phyloP scores from a whole-genome alignment of 345 rosid genomes.

The Arabidopsis suecica region DNA sequence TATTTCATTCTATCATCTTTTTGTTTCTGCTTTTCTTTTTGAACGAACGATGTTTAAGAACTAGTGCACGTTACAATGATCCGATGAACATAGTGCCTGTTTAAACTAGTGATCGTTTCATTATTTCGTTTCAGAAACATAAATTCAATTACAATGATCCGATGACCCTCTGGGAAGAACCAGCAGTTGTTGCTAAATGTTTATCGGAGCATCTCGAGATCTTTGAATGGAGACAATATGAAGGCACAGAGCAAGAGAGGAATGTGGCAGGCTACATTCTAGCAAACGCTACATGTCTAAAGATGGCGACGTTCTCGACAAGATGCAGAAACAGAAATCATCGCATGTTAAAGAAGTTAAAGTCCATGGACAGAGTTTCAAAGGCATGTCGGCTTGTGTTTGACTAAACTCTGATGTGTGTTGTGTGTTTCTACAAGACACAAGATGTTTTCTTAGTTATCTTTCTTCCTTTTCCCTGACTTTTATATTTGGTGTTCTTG shows the following conservation, averaged over 20 bases:
- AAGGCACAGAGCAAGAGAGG: slow-evolving; percentile 24
- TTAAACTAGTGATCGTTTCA: too few species aligned
- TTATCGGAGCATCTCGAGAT: slow-evolving; percentile 10
- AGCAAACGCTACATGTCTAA: slow-evolving; percentile 32
- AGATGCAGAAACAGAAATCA: not conserved
- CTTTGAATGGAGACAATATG: slow-evolving; percentile 33
- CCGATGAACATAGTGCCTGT: too few species aligned
- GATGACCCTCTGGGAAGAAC: not conserved
- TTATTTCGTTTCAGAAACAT: slow-evolving; percentile 20
- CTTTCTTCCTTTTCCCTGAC: not conserved
- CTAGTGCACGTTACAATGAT: too few species aligned
- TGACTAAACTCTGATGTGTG: slow-evolving; percentile 18
- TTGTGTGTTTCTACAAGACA: not conserved
- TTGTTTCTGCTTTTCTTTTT: too few species aligned
- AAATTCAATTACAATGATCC: not conserved
- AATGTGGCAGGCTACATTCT: slow-evolving; percentile 21
- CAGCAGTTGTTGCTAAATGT: slow-evolving; percentile 12
- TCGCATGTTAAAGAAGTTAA: slow-evolving; percentile 1
- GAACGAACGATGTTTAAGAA: too few species aligned
- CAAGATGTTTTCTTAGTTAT: not conserved
- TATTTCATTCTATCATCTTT: too few species aligned
- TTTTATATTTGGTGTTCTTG: not conserved
- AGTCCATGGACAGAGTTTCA: slow-evolving; percentile 23
- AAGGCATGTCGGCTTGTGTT: slow-evolving; percentile 2
- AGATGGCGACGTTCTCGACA: slow-evolving; percentile 23